Evolutionary conservation across 164 flowering plant genomes (phyloP).

Genomic region (Taxillus chinensis): DNA sequence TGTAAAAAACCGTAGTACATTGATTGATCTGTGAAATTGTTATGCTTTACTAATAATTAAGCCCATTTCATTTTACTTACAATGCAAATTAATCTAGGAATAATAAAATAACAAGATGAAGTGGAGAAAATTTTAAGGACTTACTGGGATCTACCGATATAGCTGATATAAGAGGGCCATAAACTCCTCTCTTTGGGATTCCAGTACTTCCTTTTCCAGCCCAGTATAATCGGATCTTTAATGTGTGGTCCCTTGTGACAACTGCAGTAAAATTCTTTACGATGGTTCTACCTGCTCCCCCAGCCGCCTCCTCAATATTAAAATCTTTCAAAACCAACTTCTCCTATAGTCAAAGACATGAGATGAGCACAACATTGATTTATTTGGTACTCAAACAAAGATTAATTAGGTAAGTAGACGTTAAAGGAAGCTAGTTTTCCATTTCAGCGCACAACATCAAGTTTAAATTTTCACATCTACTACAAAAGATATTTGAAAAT

Average conservation of each 20-base stretch:
- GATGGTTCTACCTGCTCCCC: conserved; percentile 50
- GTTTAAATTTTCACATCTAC: too few species aligned
- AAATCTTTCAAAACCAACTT: conserved; percentile 64
- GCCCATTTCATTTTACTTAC: too few species aligned
- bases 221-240: conserved; percentile 70
- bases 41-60: too few species aligned
- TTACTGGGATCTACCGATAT: conserved; percentile 71
- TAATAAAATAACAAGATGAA: neutral
- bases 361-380: neutral
- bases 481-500: too few species aligned
- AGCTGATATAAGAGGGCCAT: conserved; percentile 91
- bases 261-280: conserved; percentile 34
- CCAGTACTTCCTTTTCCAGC: conserved; percentile 81
- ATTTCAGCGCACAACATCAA: too few species aligned
- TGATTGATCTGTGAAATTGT: too few species aligned
- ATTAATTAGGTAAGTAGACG: too few species aligned
- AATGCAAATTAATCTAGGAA: neutral
- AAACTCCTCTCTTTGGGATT: conserved; percentile 61
- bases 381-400: neutral
- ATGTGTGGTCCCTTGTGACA: conserved; percentile 38
- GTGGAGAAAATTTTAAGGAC: conserved; percentile 12
- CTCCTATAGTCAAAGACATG: conserved; percentile 26
- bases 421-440: too few species aligned
- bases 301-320: conserved; percentile 58
- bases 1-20: neutral